Base-by-base conservation (phyloP, 352 stramenopile genomes). In the Globisporangium heterothallicum region DNA sequence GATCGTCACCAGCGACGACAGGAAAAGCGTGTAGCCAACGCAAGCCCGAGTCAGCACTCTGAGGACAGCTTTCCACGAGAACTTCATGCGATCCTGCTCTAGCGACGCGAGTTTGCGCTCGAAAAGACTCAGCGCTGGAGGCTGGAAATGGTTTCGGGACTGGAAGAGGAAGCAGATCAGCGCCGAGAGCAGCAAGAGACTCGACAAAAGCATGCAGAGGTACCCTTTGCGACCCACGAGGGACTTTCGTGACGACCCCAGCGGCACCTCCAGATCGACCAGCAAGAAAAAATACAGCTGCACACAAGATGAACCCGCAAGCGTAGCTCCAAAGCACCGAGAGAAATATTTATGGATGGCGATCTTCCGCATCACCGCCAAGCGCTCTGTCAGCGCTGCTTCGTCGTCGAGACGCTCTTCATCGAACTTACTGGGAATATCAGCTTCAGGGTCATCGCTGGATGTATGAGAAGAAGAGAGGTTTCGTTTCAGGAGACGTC, bases 271-370 rank as follows among this genome's bases (percentile, higher is more conserved):
- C n/a, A 81, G 32, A 36, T 82, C 45, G 3, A 80, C 70, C 5
- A 72, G 29, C 25, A 79, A 53, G 30, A 87, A 84, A 49, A 79
- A 89, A 47, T 73, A 82, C 1, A 65, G 60, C 50, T 90, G 78
- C 4, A 83, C 54, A 27, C 77, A 40, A 1, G 60, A 68, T 19
- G 70, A 81, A 0, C 72, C 74, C 0, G 59, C 56, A 32, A 83
- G 48, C 14, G 63, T 61, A 0, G 69, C 66, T n/a, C 57, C 70
- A 56, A 84, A 84, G 19, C 65, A 78, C 12, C 59, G 59, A n/a
- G 63, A 78, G 18, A 74, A 56, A 40, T 64, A 72, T 22, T 46
- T 58, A 47, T 54, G 47, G 14, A 50, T 50, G 27, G 47, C 38
- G 32, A 51, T 45, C 45, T 46, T 49, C 32, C 26, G 32, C 25